Conservation (phyloP, 768 basidiomycete genomes). For the Tricholoma saponaceum region DNA sequence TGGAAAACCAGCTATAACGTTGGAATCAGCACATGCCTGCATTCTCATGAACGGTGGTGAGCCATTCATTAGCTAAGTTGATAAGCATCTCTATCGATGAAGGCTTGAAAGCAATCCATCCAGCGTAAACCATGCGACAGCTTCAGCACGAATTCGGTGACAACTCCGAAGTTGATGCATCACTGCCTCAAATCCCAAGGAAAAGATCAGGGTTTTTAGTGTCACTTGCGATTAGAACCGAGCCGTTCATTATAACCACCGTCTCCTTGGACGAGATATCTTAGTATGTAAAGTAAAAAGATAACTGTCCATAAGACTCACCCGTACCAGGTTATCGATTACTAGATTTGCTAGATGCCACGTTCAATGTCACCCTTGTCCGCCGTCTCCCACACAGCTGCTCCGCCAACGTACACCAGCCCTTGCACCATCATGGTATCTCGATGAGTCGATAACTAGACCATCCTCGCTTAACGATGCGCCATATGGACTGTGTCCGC, state of each 20-base stretch:
- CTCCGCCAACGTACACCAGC: neutral
- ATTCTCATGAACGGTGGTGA: conserved; percentile 26
- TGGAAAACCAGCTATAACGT: conserved; percentile 32
- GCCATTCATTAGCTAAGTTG: conserved; percentile 34
- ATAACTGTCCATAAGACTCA: conserved; percentile 7
- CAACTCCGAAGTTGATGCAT: conserved; percentile 51
- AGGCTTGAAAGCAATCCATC: conserved; percentile 30
- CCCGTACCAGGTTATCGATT: conserved; percentile 43
- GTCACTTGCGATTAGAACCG: conserved; percentile 22
- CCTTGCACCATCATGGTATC: neutral
- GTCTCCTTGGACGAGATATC: conserved; percentile 8
- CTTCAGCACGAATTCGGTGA: conserved; percentile 45
- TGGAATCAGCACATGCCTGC: conserved; percentile 33
- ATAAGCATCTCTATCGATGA: conserved; percentile 26
- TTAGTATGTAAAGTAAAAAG: neutral
- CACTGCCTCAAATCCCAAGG: conserved; percentile 51
- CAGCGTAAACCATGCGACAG: conserved; percentile 43
- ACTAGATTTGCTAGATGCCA: conserved; percentile 25
- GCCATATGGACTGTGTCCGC: neutral
- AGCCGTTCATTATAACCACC: conserved; percentile 15
- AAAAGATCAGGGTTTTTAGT: conserved; percentile 42
- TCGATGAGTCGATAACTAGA: neutral
- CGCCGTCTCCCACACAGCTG: neutral
- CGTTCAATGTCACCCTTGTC: neutral
- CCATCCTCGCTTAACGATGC: neutral